Percentiles rank a stretch among this genome's conserved stretches.
These are phyloP conservation scores for Aspergillus biplanus DNA, from an alignment of 495 filamentous ascomycete genomes.

Conservation along the genomic window DNA sequence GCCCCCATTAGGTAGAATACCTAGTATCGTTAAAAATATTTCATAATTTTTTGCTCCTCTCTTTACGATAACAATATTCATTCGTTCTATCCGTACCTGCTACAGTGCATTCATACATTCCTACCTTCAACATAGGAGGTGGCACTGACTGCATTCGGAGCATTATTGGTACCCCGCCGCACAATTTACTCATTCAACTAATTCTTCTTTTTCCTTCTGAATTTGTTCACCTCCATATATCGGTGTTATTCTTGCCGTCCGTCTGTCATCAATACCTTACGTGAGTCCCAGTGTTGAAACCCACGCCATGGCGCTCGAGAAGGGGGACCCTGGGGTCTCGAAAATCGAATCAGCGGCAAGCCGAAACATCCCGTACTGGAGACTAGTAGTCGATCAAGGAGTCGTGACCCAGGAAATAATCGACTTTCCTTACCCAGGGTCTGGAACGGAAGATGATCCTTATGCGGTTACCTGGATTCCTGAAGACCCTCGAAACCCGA, in stretches of 20 bases:
- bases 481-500: constrained; percentile 71
- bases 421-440: constrained; percentile 64
- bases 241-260: background rate
- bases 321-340: constrained; percentile 29
- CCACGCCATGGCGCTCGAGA: constrained; percentile 36
- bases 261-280: background rate
- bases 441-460: constrained; percentile 74
- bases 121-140: background rate
- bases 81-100: background rate
- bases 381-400: constrained; percentile 55
- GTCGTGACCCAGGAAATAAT: constrained; percentile 59
- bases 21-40: background rate
- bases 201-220: background rate
- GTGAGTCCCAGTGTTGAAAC: background rate
- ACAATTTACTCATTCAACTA: background rate
- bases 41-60: background rate
- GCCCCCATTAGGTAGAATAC: background rate
- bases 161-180: background rate
- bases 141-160: background rate
- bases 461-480: constrained; percentile 76
- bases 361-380: constrained; percentile 48
- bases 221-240: background rate
- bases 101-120: background rate
- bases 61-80: background rate
- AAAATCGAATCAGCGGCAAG: constrained; percentile 35